phyloP scores from a whole-genome alignment of 768 basidiomycete genomes.

The Mycena venus region DNA sequence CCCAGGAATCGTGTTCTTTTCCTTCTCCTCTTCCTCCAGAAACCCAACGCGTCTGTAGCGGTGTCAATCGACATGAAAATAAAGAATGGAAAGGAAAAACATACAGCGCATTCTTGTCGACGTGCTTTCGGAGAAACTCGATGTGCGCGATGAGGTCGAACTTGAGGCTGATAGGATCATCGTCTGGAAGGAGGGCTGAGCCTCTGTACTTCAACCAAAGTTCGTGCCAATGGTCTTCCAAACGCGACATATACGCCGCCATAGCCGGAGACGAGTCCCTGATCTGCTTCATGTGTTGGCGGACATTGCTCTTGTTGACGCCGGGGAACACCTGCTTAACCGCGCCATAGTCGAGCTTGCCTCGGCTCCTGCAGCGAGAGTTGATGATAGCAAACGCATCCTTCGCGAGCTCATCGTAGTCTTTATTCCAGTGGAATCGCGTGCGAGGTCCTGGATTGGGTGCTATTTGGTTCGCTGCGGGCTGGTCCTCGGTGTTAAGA shows the following conservation, averaged over 20 bases:
- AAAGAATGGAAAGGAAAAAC: constrained; percentile 48
- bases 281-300: constrained; percentile 74
- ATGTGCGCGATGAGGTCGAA: constrained; percentile 89
- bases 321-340: constrained; percentile 86
- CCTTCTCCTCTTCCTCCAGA: constrained; percentile 56
- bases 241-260: constrained; percentile 80
- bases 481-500: constrained; percentile 10
- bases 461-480: neutral
- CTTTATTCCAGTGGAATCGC: constrained; percentile 86
- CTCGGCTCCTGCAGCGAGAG: constrained; percentile 75
- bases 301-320: constrained; percentile 78
- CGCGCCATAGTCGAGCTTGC: constrained; percentile 78
- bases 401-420: constrained; percentile 90
- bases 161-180: constrained; percentile 73
- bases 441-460: constrained; percentile 60
- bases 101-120: constrained; percentile 91
- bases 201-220: constrained; percentile 83
- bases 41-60: constrained; percentile 75
- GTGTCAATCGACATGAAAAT: constrained; percentile 28
- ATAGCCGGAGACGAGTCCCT: constrained; percentile 71
- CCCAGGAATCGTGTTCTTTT: constrained; percentile 52
- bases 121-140: constrained; percentile 81
- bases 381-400: constrained; percentile 88
- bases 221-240: constrained; percentile 87
- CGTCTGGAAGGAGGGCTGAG: constrained; percentile 76